phyloP scores from a whole-genome alignment of 75 land plant genomes.

The Picea sitchensis region DNA sequence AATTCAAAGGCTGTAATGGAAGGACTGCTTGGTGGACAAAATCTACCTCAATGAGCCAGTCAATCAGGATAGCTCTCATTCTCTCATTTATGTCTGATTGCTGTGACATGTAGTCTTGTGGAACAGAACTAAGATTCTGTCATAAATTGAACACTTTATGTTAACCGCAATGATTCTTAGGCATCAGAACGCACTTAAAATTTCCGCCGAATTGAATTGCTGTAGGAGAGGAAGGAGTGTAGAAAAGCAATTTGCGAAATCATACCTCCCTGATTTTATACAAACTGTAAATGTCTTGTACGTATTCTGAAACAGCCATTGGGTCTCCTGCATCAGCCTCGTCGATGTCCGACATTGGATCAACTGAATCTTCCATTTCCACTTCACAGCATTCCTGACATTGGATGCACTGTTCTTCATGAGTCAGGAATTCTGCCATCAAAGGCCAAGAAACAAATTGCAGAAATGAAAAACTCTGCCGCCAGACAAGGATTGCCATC shows the following conservation, averaged over 20 bases:
- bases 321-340: slow-evolving; percentile 49
- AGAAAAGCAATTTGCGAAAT: not conserved
- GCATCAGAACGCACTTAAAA: not conserved
- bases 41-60: slow-evolving; percentile 83
- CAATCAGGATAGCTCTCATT: slow-evolving; percentile 82
- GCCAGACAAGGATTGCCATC: not conserved
- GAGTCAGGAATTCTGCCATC: not conserved
- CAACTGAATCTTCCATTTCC: slow-evolving; percentile 61
- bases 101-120: slow-evolving; percentile 52
- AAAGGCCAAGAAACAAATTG: not conserved
- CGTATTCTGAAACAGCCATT: slow-evolving; percentile 76
- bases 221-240: no score
- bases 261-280: slow-evolving; percentile 68
- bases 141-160: not conserved
- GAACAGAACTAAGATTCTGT: slow-evolving; percentile 54
- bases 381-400: slow-evolving; percentile 16
- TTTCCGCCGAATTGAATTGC: not conserved
- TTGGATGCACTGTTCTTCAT: not conserved
- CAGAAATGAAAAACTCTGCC: not conserved
- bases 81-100: slow-evolving; percentile 80
- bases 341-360: slow-evolving; percentile 50
- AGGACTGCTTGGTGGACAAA: not conserved
- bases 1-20: no score
- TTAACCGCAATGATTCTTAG: not conserved
- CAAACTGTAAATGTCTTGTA: slow-evolving; percentile 67